Evolutionary conservation across 1,284 basidiomycete genomes (phyloP), one percentile per base, ranked within the genome.

Genomic region (Leccinum fallax): DNA sequence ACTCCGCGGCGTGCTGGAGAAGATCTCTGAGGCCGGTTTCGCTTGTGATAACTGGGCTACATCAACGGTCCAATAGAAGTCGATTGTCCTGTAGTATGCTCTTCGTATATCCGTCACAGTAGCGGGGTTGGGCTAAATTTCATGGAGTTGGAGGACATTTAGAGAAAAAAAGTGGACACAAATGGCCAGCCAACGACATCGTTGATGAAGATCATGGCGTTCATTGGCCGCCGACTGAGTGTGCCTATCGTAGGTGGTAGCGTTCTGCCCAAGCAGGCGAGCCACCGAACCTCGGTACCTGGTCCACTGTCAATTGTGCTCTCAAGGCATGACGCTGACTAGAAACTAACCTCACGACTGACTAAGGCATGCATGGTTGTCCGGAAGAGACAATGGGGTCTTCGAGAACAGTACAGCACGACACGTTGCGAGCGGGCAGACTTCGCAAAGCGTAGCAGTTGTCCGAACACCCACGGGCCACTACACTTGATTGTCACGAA

Each of bases 361-460:
- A 19, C 30, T 49, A 46, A 13, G 7, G 48, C 30, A 43, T 38
- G n/a, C 5, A 1, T 16, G 10, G 13, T n/a, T 11, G 6, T 2
- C 26, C 32, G 13, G 53, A 40, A 51, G 11, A 28, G 26, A 55
- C n/a, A 6, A 53, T 7, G 19, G 19, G 8, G 4, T 26, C 19
- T 16, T 38, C 32, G 32, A 34, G 7, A 54, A 19, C 5, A 19
- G 4, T 1, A 2, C 5, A 13, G 21, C 10, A 26, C 4, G 21
- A n/a, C 26, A n/a, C 26, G 24, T 19, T 30, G 10, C 28, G 10
- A 40, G 34, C 19, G 16, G 8, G 34, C n/a, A 38, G 49, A 67
- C 66, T 58, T 54, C 63, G 67, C 9, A 52, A 19, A 34, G 7
- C 4, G 36, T 40, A 51, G 58, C 21, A 5, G 8, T 26, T 24